Evolutionary conservation across 805 yeast genomes (phyloP).

Genomic region (Kuraishia hungarica): DNA sequence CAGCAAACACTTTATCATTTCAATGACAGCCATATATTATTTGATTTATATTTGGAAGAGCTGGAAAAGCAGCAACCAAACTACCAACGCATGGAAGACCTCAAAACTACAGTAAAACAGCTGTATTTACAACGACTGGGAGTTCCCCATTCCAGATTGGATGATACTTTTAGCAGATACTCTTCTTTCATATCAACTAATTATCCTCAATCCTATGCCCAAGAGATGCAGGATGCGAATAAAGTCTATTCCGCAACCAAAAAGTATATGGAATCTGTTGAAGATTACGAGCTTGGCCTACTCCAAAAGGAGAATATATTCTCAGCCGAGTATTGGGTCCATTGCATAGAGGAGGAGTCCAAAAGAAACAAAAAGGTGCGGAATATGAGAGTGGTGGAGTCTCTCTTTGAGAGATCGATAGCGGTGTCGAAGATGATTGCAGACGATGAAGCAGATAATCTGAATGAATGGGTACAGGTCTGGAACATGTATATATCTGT

Average conservation of each 20-base stretch:
- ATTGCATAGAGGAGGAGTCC: conserved; percentile 6
- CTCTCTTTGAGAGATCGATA: neutral
- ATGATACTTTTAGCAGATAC: conserved; percentile 28
- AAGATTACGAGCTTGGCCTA: conserved; percentile 24
- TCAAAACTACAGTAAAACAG: conserved; percentile 6
- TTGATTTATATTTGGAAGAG: neutral
- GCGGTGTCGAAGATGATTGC: neutral
- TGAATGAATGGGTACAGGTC: neutral
- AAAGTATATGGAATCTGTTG: conserved; percentile 21
- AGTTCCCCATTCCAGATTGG: conserved; percentile 31
- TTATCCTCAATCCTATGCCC: conserved; percentile 21
- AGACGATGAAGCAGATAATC: neutral
- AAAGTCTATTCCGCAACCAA: conserved; percentile 22
- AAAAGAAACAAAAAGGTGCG: conserved; percentile 6
- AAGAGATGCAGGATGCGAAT: conserved; percentile 27
- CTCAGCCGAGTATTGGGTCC: conserved; percentile 11
- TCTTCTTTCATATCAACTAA: conserved; percentile 31
- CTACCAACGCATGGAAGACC: neutral
- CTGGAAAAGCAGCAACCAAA: neutral
- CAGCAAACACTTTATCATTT: neutral
- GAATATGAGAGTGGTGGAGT: neutral
- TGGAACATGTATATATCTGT: neutral
- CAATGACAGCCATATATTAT: neutral
- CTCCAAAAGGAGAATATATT: conserved; percentile 5
- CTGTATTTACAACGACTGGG: conserved; percentile 23